Evolutionary conservation across 1,284 basidiomycete species (phyloP).

Genomic region (Sanguinoderma infundibulare): DNA sequence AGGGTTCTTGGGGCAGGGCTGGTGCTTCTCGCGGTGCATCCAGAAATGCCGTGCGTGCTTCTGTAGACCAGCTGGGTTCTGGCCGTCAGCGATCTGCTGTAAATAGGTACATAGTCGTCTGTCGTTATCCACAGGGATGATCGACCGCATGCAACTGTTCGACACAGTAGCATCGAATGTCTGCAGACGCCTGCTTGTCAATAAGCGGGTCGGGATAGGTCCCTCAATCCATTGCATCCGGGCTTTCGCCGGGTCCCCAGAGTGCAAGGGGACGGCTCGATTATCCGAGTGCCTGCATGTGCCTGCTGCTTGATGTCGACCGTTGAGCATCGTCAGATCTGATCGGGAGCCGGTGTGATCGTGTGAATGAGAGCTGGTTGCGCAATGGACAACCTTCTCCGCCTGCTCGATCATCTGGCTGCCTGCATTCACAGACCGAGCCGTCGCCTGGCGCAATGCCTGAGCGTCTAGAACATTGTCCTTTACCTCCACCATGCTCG

Average conservation of each 20-base stretch:
- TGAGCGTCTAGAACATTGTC: constrained; percentile 4
- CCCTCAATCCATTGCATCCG: neutral
- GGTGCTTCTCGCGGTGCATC: neutral
- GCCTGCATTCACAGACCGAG: neutral
- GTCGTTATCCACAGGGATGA: neutral
- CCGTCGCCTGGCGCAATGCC: neutral
- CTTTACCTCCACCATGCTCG: constrained; percentile 19
- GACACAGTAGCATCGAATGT: neutral
- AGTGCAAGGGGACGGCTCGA: neutral
- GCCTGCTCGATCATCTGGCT: constrained; percentile 8
- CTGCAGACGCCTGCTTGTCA: neutral
- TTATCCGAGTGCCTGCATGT: too few relatives aligned
- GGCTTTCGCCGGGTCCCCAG: neutral
- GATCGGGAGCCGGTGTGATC: neutral
- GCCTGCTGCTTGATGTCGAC: neutral
- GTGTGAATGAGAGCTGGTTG: neutral
- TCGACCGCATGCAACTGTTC: neutral
- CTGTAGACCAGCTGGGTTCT: neutral
- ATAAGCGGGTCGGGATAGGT: constrained; percentile 1
- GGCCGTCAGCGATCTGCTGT: neutral
- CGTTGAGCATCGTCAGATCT: constrained; percentile 5
- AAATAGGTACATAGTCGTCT: neutral
- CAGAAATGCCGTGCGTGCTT: constrained; percentile 3
- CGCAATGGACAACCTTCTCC: constrained; percentile 15
- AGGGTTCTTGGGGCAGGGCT: neutral